Conservation (phyloP, 2,329 filamentous ascomycete species). For the Chaetomiaceae sp. region DNA sequence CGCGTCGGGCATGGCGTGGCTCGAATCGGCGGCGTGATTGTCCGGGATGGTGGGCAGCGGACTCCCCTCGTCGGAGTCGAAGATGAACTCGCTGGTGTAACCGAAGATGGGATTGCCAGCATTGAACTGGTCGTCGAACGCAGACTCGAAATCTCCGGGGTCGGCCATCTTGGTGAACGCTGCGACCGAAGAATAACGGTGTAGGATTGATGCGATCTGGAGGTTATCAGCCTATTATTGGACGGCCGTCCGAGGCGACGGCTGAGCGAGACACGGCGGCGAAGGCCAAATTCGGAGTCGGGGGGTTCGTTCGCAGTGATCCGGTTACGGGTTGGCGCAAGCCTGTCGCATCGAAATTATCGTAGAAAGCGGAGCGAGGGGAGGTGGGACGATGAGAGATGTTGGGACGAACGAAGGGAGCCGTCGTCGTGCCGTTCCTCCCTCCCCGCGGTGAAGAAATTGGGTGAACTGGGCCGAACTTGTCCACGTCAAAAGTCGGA, state of each 20-base stretch:
- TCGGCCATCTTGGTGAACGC: constrained; percentile 11
- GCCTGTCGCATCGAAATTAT: not conserved
- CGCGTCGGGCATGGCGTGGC: constrained; percentile 7
- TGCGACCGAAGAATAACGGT: not conserved
- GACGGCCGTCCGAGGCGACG: no score
- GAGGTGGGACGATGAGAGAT: not conserved
- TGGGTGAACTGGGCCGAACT: constrained; percentile 2
- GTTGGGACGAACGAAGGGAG: not conserved
- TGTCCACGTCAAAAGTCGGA: constrained; percentile 9
- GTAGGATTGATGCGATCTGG: not conserved
- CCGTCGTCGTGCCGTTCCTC: not conserved
- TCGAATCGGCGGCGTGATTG: constrained; percentile 12
- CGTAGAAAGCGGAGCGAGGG: not conserved
- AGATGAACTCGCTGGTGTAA: constrained; percentile 17
- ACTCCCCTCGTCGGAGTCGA: constrained; percentile 20
- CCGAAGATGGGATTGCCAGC: not conserved
- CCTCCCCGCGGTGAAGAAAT: constrained; percentile 11
- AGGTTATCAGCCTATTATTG: not conserved
- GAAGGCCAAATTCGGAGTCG: no score
- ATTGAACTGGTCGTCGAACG: constrained; percentile 11
- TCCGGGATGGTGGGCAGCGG: constrained; percentile 13
- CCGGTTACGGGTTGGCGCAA: no score
- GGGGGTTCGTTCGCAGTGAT: no score
- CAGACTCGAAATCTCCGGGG: constrained; percentile 4
- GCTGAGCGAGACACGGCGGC: no score